phyloP scores from a whole-genome alignment of 306 rosid species.

The Vigna unguiculata region DNA sequence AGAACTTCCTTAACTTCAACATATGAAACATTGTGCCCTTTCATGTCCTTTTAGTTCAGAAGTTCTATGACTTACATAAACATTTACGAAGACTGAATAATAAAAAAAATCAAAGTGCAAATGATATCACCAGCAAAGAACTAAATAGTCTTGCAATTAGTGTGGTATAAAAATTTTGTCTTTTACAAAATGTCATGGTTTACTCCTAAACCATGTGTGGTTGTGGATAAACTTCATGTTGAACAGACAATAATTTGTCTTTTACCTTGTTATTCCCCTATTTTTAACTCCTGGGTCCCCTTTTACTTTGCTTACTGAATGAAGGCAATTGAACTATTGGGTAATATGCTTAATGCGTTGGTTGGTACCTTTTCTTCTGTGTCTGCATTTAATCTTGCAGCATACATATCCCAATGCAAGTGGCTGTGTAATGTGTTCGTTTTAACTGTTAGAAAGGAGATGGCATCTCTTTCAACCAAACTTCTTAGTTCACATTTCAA shows the following conservation, averaged over 20 bases:
- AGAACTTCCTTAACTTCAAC: background rate
- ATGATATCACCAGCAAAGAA: conserved; percentile 11
- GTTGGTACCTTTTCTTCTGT: conserved; percentile 36
- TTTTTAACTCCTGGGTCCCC: background rate
- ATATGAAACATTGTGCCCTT: background rate
- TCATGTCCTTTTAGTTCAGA: background rate
- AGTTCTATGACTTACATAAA: background rate
- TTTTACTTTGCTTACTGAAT: conserved; percentile 13
- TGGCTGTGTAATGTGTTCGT: conserved; percentile 23
- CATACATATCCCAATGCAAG: conserved; percentile 3
- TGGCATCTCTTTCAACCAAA: conserved; percentile 37
- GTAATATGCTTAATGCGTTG: conserved; percentile 16
- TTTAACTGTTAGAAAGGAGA: conserved; percentile 30
- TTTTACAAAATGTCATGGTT: background rate
- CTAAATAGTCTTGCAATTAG: background rate
- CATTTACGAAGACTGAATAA: background rate
- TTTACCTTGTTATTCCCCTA: background rate
- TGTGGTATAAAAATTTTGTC: background rate
- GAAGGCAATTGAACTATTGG: conserved; percentile 2
- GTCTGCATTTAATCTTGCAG: conserved; percentile 1
- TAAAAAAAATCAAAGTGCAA: background rate
- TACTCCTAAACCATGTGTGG: background rate
- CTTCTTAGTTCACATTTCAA: conserved; percentile 29
- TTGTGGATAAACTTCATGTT: background rate
- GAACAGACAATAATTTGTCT: background rate